Evolutionary conservation across 306 rosid genomes (phyloP).

Genomic region (Rosa rugosa): DNA sequence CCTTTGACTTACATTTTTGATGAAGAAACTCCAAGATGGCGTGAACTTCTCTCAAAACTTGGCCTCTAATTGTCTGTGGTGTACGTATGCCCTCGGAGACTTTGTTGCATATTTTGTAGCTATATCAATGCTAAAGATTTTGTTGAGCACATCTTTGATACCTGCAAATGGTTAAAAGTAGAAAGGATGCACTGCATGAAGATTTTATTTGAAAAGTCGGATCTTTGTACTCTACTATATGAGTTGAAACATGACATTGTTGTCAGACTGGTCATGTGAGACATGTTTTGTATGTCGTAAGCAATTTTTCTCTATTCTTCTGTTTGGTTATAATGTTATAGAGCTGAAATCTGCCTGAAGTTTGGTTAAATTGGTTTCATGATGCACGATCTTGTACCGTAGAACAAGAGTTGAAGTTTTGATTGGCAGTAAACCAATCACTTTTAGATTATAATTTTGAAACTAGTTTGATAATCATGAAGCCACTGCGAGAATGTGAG

Average conservation of each 20-base stretch:
- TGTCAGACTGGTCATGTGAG: not conserved
- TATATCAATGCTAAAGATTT: not conserved
- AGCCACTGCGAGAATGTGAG: not conserved
- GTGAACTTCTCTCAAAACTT: conserved; percentile 63
- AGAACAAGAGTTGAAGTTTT: not conserved
- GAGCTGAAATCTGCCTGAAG: not conserved
- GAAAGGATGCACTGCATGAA: not conserved
- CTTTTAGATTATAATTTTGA: not conserved
- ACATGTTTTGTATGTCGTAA: not conserved
- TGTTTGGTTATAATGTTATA: not conserved
- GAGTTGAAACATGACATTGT: not conserved
- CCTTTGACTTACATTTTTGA: conserved; percentile 95
- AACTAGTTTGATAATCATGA: not conserved
- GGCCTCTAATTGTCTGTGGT: conserved; percentile 45
- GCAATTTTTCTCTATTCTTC: not conserved
- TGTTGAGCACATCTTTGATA: conserved; percentile 11
- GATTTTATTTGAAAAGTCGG: conserved; percentile 6
- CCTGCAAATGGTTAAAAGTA: conserved; percentile 10
- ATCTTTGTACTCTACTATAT: conserved; percentile 12
- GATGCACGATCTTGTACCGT: not conserved
- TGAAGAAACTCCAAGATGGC: conserved; percentile 98
- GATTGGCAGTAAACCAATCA: not conserved
- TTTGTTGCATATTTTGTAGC: conserved; percentile 23
- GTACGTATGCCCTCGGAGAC: conserved; percentile 2
- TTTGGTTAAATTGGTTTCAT: not conserved